phyloP scores from a whole-genome alignment of 2,329 filamentous ascomycete species.

The Metarhizium album region DNA sequence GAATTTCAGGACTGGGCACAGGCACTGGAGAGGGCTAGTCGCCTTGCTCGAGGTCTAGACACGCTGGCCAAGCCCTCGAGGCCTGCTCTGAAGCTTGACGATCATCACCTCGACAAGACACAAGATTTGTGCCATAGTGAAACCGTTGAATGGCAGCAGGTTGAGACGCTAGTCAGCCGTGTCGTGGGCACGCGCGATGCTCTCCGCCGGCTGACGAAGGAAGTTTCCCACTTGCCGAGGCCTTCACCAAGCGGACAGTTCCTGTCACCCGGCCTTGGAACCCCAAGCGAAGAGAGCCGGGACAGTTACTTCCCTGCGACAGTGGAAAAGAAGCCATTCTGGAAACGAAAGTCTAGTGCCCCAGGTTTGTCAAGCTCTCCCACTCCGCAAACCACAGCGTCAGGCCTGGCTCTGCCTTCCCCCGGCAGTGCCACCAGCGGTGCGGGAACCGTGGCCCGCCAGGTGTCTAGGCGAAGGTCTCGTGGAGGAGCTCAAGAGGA shows the following conservation, averaged over 20 bases:
- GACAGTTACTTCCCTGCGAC: conserved; percentile 43
- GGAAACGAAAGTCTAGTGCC: conserved; percentile 75
- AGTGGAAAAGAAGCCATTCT: conserved; percentile 65
- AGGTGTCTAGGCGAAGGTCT: conserved; percentile 24
- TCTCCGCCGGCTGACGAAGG: conserved; percentile 73
- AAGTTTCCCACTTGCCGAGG: conserved; percentile 51
- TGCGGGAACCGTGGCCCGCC: conserved; percentile 19
- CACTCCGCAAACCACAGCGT: conserved; percentile 26
- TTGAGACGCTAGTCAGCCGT: conserved; percentile 75
- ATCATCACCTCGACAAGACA: conserved; percentile 15
- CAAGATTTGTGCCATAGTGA: conserved; percentile 40
- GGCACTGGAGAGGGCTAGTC: conserved; percentile 74
- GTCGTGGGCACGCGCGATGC: conserved; percentile 84
- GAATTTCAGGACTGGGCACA: conserved; percentile 84
- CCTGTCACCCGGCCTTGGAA: conserved; percentile 32
- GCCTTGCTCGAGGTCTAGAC: conserved; percentile 47
- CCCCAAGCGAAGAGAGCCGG: conserved; percentile 12
- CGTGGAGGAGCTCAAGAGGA: conserved; percentile 38
- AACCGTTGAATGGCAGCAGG: conserved; percentile 75
- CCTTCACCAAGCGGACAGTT: conserved; percentile 18
- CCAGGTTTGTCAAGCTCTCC: conserved; percentile 30
- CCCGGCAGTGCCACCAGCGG: conserved; percentile 24
- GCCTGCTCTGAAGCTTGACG: conserved; percentile 17
- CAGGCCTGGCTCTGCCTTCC: conserved; percentile 31
- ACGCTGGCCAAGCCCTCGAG: conserved; percentile 15